Base-by-base conservation (phyloP, 345 rosid genomes). In the Dipteronia dyeriana region DNA sequence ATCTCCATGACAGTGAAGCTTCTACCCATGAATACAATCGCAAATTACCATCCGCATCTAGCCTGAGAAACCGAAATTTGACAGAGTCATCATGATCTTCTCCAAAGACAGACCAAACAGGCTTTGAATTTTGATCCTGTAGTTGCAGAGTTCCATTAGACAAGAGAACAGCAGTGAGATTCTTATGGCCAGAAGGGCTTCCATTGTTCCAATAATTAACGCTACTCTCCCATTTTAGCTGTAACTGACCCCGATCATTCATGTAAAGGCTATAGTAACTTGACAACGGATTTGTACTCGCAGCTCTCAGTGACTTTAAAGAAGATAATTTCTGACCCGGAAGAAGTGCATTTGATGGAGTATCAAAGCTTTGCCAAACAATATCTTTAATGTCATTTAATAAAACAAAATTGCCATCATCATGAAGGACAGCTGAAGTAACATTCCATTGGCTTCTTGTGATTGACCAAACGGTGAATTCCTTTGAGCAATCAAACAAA, bases 291-390 rank as follows among this genome's bases (percentile, higher is more conserved):
- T 80, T 86, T 75, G 75, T 84, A 71, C 89, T 84, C 61, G 90
- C 82, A 76, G 97, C 94, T 86, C 97, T 85, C 70, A 94, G 91
- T 34, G 73, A 84, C 57, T 76, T 29, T 8, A 65, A 80, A 63
- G 85, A 75, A 31, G 76, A 63, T 5, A 94, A 76, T 79, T 78
- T 84, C 90, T 94, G 98, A 38, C 91, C 91, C 0, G 98, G 97
- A 81, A 94, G 91, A 73, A 94, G 86, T 0, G 95, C 88, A 75
- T 92, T 86, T 17, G 89, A 80, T 51, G 97, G 97, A 76, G 82
- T 79, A 70, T 88, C 89, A 76, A 91, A 94, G 83, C 95, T 94
- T 78, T 94, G 87, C 97, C 97, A 94, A 76, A 90, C 84, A 38
- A 86, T 77, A 51, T 82, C 86, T 10, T 82, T 78, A 63, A 68